Percentiles rank a stretch among this genome's conserved stretches.
phyloP scores from a whole-genome alignment of 805 yeast genomes.

The Yarrowia osloensis region DNA sequence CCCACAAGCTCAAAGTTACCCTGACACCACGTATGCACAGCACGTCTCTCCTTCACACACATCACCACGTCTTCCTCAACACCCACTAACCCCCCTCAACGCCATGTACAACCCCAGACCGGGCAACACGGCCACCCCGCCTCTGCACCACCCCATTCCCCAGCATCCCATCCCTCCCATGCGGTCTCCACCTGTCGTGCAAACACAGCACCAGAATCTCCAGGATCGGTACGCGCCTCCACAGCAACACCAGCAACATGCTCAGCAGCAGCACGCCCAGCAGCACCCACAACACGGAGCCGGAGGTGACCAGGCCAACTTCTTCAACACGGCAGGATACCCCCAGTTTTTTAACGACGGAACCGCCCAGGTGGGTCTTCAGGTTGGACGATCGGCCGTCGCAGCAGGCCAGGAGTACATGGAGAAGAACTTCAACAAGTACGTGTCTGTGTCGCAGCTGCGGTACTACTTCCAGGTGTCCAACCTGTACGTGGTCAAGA shows the following conservation, averaged over 20 bases:
- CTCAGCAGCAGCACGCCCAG: slow-evolving; percentile 36
- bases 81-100: neutral
- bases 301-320: slow-evolving; percentile 40
- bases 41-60: neutral
- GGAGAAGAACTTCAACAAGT: slow-evolving; percentile 64
- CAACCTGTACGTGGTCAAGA: slow-evolving; percentile 77
- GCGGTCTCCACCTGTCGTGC: slow-evolving; percentile 41
- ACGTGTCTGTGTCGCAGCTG: slow-evolving; percentile 56
- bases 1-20: neutral
- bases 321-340: slow-evolving; percentile 36
- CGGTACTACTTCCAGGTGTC: slow-evolving; percentile 91
- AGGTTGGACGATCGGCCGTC: slow-evolving; percentile 83
- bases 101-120: slow-evolving; percentile 10
- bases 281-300: slow-evolving; percentile 31
- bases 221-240: slow-evolving; percentile 35
- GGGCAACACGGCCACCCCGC: slow-evolving; percentile 39
- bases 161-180: slow-evolving; percentile 49
- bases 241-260: slow-evolving; percentile 37
- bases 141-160: slow-evolving; percentile 49
- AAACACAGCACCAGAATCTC: slow-evolving; percentile 32
- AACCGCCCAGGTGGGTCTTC: slow-evolving; percentile 79
- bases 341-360: slow-evolving; percentile 67
- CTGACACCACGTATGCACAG: slow-evolving; percentile 3
- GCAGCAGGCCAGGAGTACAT: slow-evolving; percentile 77
- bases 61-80: neutral